Percentiles rank a stretch among this genome's conserved stretches.
Conservation (phyloP, 352 stramenopile genomes). For the Albugo laibachii region DNA sequence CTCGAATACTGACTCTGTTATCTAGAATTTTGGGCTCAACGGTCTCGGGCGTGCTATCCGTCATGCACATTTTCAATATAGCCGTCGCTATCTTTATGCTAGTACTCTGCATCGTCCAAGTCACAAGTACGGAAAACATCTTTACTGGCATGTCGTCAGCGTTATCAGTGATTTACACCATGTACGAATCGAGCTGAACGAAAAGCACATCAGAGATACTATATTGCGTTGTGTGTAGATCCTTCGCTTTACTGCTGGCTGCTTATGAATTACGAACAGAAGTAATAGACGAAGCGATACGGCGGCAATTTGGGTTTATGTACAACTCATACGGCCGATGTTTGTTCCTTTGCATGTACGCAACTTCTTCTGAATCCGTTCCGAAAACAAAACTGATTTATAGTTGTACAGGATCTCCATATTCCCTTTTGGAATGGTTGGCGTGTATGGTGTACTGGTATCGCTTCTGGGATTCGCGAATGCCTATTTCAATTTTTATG, state of each 20-base stretch:
- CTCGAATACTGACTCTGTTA: background rate
- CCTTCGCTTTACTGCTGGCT: constrained; percentile 66
- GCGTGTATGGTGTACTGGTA: constrained; percentile 57
- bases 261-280: constrained; percentile 67
- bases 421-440: constrained; percentile 75
- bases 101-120: constrained; percentile 37
- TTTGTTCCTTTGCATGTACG: constrained; percentile 72
- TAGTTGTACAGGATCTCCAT: constrained; percentile 51
- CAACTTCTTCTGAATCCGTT: background rate
- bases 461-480: constrained; percentile 61
- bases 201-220: background rate
- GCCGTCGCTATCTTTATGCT: constrained; percentile 56
- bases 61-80: constrained; percentile 62
- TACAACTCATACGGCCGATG: constrained; percentile 76
- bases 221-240: constrained; percentile 14
- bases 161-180: constrained; percentile 71
- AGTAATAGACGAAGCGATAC: constrained; percentile 40
- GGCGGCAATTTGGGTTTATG: constrained; percentile 75
- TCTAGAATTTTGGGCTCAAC: constrained; percentile 58
- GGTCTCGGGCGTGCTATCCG: constrained; percentile 51
- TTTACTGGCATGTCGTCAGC: constrained; percentile 56
- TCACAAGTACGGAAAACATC: constrained; percentile 38
- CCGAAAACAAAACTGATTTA: constrained; percentile 1
- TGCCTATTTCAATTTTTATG: constrained; percentile 81
- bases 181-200: constrained; percentile 17